phyloP scores from a whole-genome alignment of 2,329 filamentous ascomycete genomes.

The Ophiostoma montium region DNA sequence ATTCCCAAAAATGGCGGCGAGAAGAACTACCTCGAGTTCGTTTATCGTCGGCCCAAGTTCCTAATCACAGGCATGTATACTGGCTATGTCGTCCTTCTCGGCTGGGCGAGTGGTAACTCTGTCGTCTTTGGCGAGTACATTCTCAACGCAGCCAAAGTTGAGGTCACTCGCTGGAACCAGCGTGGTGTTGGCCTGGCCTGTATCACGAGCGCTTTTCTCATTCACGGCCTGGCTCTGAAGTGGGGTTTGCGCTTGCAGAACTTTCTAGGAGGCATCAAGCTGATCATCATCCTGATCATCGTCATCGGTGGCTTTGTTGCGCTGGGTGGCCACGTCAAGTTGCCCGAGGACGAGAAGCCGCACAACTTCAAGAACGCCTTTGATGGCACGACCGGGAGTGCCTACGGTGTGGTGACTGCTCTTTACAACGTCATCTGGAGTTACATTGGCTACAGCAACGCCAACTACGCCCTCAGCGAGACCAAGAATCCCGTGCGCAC shows the following conservation, averaged over 20 bases:
- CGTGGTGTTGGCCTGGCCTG: constrained; percentile 52
- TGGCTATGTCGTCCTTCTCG: constrained; percentile 47
- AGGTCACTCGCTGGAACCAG: constrained; percentile 53
- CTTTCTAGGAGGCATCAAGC: constrained; percentile 49
- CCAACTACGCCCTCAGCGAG: constrained; percentile 52
- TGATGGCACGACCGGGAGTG: constrained; percentile 48
- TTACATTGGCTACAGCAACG: constrained; percentile 55
- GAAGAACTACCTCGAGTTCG: constrained; percentile 54
- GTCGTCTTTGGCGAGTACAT: constrained; percentile 60
- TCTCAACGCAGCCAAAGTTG: constrained; percentile 46
- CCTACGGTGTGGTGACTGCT: constrained; percentile 54
- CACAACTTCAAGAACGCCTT: constrained; percentile 52
- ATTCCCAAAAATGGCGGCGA: constrained; percentile 51
- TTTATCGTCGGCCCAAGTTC: constrained; percentile 46
- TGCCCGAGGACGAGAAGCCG: constrained; percentile 23
- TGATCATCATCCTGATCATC: constrained; percentile 51
- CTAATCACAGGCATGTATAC: constrained; percentile 46
- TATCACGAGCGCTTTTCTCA: constrained; percentile 48
- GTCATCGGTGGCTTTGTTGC: constrained; percentile 48
- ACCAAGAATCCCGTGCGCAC: constrained; percentile 51
- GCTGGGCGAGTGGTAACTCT: constrained; percentile 52
- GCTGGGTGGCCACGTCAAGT: constrained; percentile 44
- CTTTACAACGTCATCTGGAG: constrained; percentile 61
- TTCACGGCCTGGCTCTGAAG: constrained; percentile 49
- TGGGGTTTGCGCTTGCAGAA: constrained; percentile 58